These are phyloP conservation scores for Juglanconis juglandina DNA, from an alignment of 2,329 filamentous ascomycete genomes.

Conservation along the genomic window DNA sequence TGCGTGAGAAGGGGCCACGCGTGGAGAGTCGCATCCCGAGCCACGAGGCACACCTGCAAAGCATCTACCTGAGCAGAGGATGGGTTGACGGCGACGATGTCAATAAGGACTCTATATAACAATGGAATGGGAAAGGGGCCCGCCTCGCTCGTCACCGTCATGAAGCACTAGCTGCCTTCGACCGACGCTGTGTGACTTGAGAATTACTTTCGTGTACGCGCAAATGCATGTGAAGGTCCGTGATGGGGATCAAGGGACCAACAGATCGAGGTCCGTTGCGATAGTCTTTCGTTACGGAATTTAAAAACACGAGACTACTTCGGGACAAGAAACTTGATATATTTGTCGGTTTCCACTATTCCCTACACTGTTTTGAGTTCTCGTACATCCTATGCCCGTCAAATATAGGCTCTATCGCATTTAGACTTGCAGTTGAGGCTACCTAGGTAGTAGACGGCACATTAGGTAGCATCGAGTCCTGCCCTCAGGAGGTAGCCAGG, in stretches of 20 bases:
- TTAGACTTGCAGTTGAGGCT: too few species aligned
- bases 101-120: conserved; percentile 1
- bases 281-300: too few species aligned
- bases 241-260: not conserved
- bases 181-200: not conserved
- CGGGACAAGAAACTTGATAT: too few species aligned
- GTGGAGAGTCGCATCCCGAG: not conserved
- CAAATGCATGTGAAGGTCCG: not conserved
- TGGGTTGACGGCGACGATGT: conserved; percentile 3
- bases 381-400: too few species aligned
- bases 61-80: not conserved
- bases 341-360: too few species aligned
- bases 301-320: too few species aligned
- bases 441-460: too few species aligned
- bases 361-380: too few species aligned
- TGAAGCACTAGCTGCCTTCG: not conserved
- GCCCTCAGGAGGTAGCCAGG: not conserved
- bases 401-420: too few species aligned
- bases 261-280: too few species aligned
- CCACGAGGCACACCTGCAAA: not conserved
- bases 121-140: not conserved
- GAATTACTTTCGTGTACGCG: not conserved
- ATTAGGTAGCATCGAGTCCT: too few species aligned
- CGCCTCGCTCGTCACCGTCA: not conserved
- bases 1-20: not conserved